Conservation (phyloP, 768 basidiomycete species). For the Macrocybe gigantea region DNA sequence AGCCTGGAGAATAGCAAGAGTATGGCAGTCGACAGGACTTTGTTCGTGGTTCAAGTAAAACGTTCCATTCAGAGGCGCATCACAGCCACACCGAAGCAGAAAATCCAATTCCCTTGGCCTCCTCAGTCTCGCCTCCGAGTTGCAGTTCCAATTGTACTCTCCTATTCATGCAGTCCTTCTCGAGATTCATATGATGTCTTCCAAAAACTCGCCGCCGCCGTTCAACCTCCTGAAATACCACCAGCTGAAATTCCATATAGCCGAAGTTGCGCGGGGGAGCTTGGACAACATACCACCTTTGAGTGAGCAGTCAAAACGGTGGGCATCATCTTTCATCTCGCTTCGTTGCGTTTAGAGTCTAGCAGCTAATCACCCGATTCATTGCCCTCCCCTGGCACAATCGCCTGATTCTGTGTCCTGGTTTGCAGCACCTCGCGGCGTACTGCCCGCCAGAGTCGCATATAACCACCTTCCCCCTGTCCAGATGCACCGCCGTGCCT, state of each 20-base stretch:
- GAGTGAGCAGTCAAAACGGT: slow-evolving; percentile 47
- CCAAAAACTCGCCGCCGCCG: slow-evolving; percentile 14
- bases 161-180: background rate
- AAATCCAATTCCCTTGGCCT: too few relatives aligned
- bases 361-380: too few relatives aligned
- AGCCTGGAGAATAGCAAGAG: too few relatives aligned
- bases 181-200: slow-evolving; percentile 8
- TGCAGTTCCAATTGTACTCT: background rate
- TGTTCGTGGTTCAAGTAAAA: too few relatives aligned
- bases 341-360: background rate
- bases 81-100: too few relatives aligned
- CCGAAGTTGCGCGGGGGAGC: slow-evolving; percentile 19
- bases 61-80: too few relatives aligned
- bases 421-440: slow-evolving; percentile 46
- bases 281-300: slow-evolving; percentile 33
- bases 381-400: background rate
- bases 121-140: background rate
- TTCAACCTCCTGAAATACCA: slow-evolving; percentile 44
- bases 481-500: slow-evolving; percentile 67
- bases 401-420: slow-evolving; percentile 19
- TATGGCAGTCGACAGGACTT: too few relatives aligned
- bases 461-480: slow-evolving; percentile 42
- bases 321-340: slow-evolving; percentile 5
- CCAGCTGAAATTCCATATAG: slow-evolving; percentile 33
- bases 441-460: slow-evolving; percentile 26